Conservation (phyloP, 176 grass and related monocot genomes). For the Aegilops umbellulata region DNA sequence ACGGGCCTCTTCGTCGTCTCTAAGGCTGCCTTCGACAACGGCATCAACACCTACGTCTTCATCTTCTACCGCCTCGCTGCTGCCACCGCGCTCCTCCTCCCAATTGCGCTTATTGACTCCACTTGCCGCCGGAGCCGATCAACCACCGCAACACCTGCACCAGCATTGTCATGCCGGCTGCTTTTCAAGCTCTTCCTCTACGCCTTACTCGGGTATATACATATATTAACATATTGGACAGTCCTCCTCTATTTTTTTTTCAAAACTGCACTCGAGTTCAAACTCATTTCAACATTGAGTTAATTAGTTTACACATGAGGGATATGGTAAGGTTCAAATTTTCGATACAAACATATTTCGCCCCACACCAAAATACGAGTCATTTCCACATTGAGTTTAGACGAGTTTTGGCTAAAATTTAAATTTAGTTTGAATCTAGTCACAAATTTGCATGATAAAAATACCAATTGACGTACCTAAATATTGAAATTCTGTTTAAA, state of each 20-base stretch:
- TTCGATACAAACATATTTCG: too few species aligned
- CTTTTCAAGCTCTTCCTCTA: constrained; percentile 54
- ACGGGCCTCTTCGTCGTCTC: constrained; percentile 48
- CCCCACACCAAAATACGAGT: neutral
- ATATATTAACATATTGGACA: neutral
- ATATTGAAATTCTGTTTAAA: too few species aligned
- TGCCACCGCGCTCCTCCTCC: neutral
- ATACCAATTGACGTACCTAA: too few species aligned
- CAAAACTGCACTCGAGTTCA: too few species aligned
- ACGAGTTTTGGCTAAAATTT: neutral
- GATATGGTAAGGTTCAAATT: neutral
- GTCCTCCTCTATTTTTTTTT: too few species aligned
- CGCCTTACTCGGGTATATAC: constrained; percentile 47
- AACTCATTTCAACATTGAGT: too few species aligned
- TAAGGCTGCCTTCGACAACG: constrained; percentile 49
- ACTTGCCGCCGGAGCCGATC: neutral
- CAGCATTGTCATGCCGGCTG: constrained; percentile 13
- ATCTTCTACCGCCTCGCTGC: constrained; percentile 57
- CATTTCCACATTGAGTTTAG: neutral
- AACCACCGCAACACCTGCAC: neutral
- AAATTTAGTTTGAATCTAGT: neutral
- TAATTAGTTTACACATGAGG: neutral
- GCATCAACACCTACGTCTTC: constrained; percentile 57
- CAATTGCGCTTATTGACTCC: neutral
- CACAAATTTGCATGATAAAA: neutral